These are phyloP conservation scores for Simplicillium sp. DNA, from an alignment of 2,329 filamentous ascomycete genomes.

Conservation along the genomic window DNA sequence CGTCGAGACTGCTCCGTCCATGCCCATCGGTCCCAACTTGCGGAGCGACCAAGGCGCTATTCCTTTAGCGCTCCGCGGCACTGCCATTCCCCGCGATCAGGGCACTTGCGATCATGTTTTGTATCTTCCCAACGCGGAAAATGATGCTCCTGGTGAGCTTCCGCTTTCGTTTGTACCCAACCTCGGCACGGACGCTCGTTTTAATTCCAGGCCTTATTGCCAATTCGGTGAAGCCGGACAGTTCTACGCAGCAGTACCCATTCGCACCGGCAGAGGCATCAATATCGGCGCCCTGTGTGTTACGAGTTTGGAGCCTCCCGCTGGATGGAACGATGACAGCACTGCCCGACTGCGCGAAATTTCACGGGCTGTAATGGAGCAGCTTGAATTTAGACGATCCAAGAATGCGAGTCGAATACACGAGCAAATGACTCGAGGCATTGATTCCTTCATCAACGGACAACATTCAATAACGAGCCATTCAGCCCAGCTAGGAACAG, in stretches of 20 bases:
- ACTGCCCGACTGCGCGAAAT: constrained; percentile 16
- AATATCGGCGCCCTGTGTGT: constrained; percentile 32
- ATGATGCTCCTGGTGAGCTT: constrained; percentile 9
- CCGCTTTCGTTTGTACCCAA: constrained; percentile 24
- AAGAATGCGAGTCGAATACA: constrained; percentile 17
- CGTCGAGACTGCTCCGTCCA: constrained; percentile 36
- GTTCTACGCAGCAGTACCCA: constrained; percentile 32
- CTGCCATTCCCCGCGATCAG: constrained; percentile 18
- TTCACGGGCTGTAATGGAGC: constrained; percentile 22
- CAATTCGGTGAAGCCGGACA: constrained; percentile 12
- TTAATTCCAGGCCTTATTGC: constrained; percentile 15
- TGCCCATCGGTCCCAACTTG: constrained; percentile 18
- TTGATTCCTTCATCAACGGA: constrained; percentile 25
- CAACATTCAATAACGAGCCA: constrained; percentile 6
- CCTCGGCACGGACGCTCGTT: constrained; percentile 19
- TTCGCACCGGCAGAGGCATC: constrained; percentile 26
- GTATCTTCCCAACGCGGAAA: neutral
- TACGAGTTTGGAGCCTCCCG: constrained; percentile 9
- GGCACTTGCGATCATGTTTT: constrained; percentile 19
- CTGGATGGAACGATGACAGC: constrained; percentile 14
- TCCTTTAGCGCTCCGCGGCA: constrained; percentile 18
- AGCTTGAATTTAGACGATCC: constrained; percentile 22
- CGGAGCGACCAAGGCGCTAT: constrained; percentile 6
- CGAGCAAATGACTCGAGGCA: constrained; percentile 25
- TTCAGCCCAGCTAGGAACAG: too few relatives aligned